Percentiles rank a stretch among this genome's conserved stretches.
phyloP scores from a whole-genome alignment of 1,284 basidiomycete species.

The Moesziomyces sp. region DNA sequence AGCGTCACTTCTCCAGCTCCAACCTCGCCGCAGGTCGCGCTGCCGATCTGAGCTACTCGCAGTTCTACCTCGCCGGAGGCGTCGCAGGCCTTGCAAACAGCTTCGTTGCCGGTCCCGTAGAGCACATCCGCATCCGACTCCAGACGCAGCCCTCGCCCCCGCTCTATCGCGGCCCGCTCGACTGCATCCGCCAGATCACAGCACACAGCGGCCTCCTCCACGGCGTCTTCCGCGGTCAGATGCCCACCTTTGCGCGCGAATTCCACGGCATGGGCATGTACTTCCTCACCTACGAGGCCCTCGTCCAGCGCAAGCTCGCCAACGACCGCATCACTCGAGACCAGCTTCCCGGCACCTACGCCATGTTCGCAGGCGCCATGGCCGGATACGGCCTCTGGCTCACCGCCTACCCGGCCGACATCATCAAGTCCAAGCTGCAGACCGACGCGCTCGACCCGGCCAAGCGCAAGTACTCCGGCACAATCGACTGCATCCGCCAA shows the following conservation, averaged over 20 bases:
- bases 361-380: conserved; percentile 61
- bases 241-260: conserved; percentile 88
- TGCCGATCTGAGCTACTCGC: conserved; percentile 72
- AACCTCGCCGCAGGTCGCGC: conserved; percentile 2
- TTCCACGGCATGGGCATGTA: conserved; percentile 69
- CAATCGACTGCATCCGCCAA: conserved; percentile 82
- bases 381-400: conserved; percentile 50
- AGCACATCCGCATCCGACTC: conserved; percentile 93
- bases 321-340: conserved; percentile 60
- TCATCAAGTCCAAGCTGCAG: conserved; percentile 94
- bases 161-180: conserved; percentile 68
- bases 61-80: conserved; percentile 83
- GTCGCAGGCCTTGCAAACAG: conserved; percentile 89
- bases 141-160: conserved; percentile 62
- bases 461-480: conserved; percentile 78
- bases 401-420: conserved; percentile 89
- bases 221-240: conserved; percentile 91
- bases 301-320: conserved; percentile 81
- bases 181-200: conserved; percentile 39
- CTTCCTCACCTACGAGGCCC: conserved; percentile 91
- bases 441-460: conserved; percentile 76
- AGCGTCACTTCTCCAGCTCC: conserved; percentile 78
- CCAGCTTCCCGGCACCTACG: conserved; percentile 51
- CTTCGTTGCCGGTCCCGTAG: conserved; percentile 92
- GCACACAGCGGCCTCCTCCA: conserved; percentile 9